These are phyloP conservation scores for Dioszegia hungarica DNA, from an alignment of 768 basidiomycete genomes.

Conservation along the genomic window DNA sequence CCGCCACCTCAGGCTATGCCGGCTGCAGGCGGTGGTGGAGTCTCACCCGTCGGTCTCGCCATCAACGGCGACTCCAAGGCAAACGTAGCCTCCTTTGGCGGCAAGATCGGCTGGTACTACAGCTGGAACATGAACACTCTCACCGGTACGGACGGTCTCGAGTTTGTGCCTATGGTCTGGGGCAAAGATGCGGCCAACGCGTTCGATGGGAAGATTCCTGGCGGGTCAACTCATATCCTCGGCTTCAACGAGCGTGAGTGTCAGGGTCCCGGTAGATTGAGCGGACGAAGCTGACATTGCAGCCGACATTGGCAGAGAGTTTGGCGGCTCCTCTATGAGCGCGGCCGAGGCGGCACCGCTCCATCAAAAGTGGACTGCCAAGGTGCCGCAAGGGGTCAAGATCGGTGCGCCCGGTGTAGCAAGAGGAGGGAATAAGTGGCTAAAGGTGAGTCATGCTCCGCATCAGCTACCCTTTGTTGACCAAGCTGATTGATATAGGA, in stretches of 20 bases:
- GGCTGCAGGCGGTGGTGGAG: background rate
- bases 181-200: conserved; percentile 3
- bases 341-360: conserved; percentile 19
- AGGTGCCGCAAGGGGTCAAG: conserved; percentile 16
- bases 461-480: no score
- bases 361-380: conserved; percentile 27
- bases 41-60: conserved; percentile 4
- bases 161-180: conserved; percentile 30
- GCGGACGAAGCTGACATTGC: background rate
- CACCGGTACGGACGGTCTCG: conserved; percentile 3
- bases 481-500: conserved; percentile 20
- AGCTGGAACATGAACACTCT: conserved; percentile 17
- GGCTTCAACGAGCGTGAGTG: conserved; percentile 44
- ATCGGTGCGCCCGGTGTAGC: conserved; percentile 39
- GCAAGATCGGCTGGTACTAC: conserved; percentile 22
- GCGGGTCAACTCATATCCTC: conserved; percentile 24
- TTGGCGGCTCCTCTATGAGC: conserved; percentile 25
- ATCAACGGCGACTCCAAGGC: conserved; percentile 3
- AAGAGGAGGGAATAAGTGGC: conserved; percentile 30
- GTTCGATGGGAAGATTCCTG: background rate
- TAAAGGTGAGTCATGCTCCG: conserved; percentile 22
- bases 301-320: conserved; percentile 18
- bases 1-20: background rate
- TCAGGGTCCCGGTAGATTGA: background rate
- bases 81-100: conserved; percentile 3